Conservation (phyloP, 257 asterid species). For the Jaltomata sinuosa region DNA sequence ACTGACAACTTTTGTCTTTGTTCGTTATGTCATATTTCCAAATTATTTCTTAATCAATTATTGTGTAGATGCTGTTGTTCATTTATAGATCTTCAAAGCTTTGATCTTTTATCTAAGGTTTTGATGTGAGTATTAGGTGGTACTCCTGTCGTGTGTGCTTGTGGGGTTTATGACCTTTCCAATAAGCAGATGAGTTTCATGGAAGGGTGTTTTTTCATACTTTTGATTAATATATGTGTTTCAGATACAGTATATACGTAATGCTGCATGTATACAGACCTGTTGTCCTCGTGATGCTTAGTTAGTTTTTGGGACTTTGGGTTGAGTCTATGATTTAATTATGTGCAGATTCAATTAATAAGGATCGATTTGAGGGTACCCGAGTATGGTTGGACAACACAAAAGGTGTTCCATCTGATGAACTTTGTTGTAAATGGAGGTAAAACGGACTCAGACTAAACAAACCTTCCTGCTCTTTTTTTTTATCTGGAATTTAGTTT, state of each 20-base stretch:
- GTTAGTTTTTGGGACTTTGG: not conserved
- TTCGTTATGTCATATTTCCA: not conserved
- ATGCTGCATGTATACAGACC: not conserved
- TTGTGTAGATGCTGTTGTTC: not conserved
- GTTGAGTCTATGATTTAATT: conserved; percentile 7
- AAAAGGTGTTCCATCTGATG: conserved; percentile 98
- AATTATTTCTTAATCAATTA: not conserved
- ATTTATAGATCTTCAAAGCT: not conserved
- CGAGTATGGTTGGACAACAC: conserved; percentile 97
- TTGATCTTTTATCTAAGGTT: not conserved
- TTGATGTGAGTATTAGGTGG: not conserved
- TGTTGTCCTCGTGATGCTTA: not conserved
- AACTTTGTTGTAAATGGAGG: conserved; percentile 97
- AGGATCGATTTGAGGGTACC: conserved; percentile 90
- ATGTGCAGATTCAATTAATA: conserved; percentile 82
- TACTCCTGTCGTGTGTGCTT: not conserved
- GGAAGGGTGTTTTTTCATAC: not conserved
- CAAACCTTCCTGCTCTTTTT: not conserved
- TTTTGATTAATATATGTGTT: not conserved
- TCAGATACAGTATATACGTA: not conserved
- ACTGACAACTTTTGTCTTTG: not conserved
- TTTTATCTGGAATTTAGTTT: not conserved
- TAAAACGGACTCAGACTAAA: conserved; percentile 17
- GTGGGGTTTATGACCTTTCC: not conserved
- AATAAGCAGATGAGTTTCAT: not conserved